Conservation (phyloP, 176 grass and related monocot genomes). For the Pontederia paniculata region DNA sequence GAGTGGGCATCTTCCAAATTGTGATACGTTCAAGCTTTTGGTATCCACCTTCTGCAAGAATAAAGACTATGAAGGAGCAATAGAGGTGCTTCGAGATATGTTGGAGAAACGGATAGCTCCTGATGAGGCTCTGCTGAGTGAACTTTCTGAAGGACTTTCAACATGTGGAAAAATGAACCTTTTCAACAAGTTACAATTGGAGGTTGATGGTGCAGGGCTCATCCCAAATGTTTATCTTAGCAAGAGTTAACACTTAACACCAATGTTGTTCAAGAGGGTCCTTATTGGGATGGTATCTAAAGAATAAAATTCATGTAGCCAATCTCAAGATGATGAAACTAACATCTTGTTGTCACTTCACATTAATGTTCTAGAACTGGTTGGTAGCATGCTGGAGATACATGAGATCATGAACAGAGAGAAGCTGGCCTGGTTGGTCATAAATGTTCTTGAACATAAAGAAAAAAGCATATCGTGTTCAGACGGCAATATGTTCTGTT, state of each 20-base stretch:
- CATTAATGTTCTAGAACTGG: no score
- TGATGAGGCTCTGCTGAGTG: slow-evolving; percentile 42
- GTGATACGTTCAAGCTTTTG: slow-evolving; percentile 33
- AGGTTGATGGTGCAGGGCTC: slow-evolving; percentile 25
- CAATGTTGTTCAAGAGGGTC: no score
- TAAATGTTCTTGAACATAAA: no score
- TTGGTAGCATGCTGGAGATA: no score
- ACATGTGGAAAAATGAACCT: slow-evolving; percentile 40
- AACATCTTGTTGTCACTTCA: no score
- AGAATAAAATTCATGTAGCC: no score
- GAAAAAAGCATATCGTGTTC: no score
- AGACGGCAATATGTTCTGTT: no score
- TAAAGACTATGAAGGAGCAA: slow-evolving; percentile 70
- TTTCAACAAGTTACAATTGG: slow-evolving; percentile 30
- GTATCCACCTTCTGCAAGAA: slow-evolving; percentile 72
- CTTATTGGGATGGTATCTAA: no score
- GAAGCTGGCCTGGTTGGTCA: no score
- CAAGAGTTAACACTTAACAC: neutral
- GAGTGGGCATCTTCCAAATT: slow-evolving; percentile 41
- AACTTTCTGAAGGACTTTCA: slow-evolving; percentile 48
- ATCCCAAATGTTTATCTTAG: slow-evolving; percentile 50
- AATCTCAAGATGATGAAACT: no score
- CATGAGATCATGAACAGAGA: no score
- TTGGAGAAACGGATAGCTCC: slow-evolving; percentile 49
- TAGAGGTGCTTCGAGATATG: slow-evolving; percentile 56